Evolutionary conservation across 2,329 filamentous ascomycete genomes (phyloP).

Genomic region (Nothomitra cinnamomea): DNA sequence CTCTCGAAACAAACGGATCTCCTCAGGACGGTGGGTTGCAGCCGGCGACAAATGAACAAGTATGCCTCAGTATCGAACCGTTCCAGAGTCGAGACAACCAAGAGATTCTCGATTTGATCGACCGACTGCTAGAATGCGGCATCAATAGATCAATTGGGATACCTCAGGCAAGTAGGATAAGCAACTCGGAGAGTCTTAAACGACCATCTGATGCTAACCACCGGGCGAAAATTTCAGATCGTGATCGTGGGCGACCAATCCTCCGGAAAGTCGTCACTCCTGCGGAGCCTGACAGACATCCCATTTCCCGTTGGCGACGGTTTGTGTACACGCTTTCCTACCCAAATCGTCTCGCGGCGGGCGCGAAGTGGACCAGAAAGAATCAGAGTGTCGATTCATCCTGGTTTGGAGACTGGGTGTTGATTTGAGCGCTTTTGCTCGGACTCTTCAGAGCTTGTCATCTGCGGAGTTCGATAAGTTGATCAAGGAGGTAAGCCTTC

Average conservation of each 20-base stretch:
- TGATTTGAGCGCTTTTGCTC: slow-evolving; percentile 15
- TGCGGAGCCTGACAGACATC: slow-evolving; percentile 23
- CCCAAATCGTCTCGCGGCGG: slow-evolving; percentile 22
- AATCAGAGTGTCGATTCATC: slow-evolving; percentile 19
- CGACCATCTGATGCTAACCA: too few relatives aligned
- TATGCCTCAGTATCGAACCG: background rate
- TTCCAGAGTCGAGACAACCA: background rate
- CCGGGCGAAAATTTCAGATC: slow-evolving; percentile 13
- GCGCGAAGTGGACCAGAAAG: slow-evolving; percentile 15
- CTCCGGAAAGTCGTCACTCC: slow-evolving; percentile 22
- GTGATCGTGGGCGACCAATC: slow-evolving; percentile 24
- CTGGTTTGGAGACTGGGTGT: slow-evolving; percentile 16
- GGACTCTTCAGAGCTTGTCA: slow-evolving; percentile 18
- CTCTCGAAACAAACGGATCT: background rate
- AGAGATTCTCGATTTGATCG: background rate
- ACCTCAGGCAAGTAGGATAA: background rate
- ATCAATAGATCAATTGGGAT: background rate
- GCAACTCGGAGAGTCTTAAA: too few relatives aligned
- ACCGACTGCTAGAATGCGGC: background rate
- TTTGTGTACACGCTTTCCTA: slow-evolving; percentile 24
- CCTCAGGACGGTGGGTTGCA: background rate
- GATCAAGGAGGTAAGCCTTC: background rate
- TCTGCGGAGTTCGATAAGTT: slow-evolving; percentile 6
- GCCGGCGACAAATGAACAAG: background rate
- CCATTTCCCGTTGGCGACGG: slow-evolving; percentile 20